A percentile compares a stretch with the other conserved stretches of the same genome.
phyloP scores from a whole-genome alignment of 441 rosid species.

The Eruca vesicaria region DNA sequence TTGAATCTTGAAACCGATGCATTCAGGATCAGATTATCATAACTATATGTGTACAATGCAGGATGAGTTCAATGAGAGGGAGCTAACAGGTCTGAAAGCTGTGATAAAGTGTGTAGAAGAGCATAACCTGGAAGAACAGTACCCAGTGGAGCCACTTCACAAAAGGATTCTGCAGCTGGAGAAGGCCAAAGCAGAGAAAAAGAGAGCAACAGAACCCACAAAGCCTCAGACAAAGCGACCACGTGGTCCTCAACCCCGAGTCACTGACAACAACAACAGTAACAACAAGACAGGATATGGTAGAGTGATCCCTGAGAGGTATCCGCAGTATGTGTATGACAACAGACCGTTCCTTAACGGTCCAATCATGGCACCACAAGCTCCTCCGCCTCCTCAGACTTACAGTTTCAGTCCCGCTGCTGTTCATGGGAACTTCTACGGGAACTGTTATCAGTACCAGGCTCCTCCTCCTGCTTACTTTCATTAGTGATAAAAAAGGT shows the following conservation, averaged over 20 bases:
- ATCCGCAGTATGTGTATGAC: constrained; percentile 77
- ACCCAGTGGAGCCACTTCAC: constrained; percentile 68
- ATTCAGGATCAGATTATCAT: not conserved
- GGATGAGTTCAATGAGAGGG: constrained; percentile 84
- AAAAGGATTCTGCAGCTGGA: constrained; percentile 72
- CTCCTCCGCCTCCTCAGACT: constrained; percentile 63
- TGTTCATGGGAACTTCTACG: constrained; percentile 79
- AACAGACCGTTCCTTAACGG: constrained; percentile 69
- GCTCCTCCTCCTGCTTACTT: constrained; percentile 57
- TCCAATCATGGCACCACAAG: constrained; percentile 54
- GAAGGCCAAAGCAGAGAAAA: constrained; percentile 95
- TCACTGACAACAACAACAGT: constrained; percentile 37
- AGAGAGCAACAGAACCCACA: constrained; percentile 71
- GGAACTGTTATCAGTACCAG: constrained; percentile 89
- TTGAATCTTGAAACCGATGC: not conserved
- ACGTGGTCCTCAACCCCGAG: constrained; percentile 72
- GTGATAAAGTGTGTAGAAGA: constrained; percentile 95
- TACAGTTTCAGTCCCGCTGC: constrained; percentile 61
- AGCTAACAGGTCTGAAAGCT: constrained; percentile 76
- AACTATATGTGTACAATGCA: constrained; percentile 22
- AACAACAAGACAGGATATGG: constrained; percentile 41
- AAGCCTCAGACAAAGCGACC: constrained; percentile 96
- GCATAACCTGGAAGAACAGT: constrained; percentile 85
- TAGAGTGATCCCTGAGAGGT: constrained; percentile 64
- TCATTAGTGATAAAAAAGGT: constrained; percentile 46